Conservation (phyloP, 73 alveolate species). For the Effrenium voratum region DNA sequence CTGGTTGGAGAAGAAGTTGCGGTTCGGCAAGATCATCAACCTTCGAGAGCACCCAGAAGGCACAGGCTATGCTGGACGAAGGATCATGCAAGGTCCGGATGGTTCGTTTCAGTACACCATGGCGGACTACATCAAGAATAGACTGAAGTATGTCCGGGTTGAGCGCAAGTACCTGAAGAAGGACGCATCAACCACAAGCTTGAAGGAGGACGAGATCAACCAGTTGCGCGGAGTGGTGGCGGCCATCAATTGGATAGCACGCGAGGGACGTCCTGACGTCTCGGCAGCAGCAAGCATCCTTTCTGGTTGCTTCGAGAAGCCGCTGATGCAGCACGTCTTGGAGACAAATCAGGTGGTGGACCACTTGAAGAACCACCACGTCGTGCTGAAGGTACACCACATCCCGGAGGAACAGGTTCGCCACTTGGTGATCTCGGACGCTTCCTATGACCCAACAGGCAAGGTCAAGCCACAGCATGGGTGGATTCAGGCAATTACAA, state of each 20-base stretch:
- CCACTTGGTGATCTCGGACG: background rate
- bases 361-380: background rate
- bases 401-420: background rate
- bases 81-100: background rate
- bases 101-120: background rate
- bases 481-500: background rate
- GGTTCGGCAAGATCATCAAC: background rate
- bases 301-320: background rate
- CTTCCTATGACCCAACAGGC: background rate
- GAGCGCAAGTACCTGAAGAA: background rate
- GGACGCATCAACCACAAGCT: background rate
- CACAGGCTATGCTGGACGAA: background rate
- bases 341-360: background rate
- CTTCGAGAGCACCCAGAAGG: background rate
- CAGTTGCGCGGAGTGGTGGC: background rate
- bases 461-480: background rate
- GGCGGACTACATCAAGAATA: background rate
- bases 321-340: background rate
- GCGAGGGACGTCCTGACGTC: conserved; percentile 2
- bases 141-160: background rate
- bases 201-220: background rate
- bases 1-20: background rate
- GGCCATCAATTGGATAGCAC: background rate
- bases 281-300: background rate
- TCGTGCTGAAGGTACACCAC: background rate